Conservation (phyloP, 2,329 filamentous ascomycete species). For the Aspergillus sp. region DNA sequence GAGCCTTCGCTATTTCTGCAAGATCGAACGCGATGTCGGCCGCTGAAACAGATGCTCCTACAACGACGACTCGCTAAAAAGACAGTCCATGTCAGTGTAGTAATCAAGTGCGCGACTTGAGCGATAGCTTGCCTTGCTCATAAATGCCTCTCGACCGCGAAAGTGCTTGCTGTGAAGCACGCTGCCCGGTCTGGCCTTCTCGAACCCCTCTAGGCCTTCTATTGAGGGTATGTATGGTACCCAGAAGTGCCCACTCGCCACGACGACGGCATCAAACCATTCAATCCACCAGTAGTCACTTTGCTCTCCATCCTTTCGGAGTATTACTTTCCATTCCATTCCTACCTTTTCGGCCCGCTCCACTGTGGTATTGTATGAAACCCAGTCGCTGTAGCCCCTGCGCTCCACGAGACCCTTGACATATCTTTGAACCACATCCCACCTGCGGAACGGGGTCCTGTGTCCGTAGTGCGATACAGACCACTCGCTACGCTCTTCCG, state of each 20-base stretch:
- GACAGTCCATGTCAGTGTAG: not conserved
- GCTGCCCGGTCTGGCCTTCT: constrained; percentile 19
- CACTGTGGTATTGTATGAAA: constrained; percentile 45
- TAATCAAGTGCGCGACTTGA: not conserved
- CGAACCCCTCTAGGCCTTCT: constrained; percentile 23
- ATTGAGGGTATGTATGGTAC: constrained; percentile 42
- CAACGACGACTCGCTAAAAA: not conserved
- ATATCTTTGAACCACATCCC: not conserved
- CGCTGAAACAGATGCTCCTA: not conserved
- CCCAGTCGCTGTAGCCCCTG: constrained; percentile 38
- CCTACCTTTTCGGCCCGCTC: constrained; percentile 39
- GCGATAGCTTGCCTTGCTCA: not conserved
- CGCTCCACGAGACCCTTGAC: not conserved
- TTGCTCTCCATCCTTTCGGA: constrained; percentile 28
- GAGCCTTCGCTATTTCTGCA: not conserved
- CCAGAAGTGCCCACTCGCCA: constrained; percentile 42
- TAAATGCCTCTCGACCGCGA: not conserved
- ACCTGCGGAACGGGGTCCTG: constrained; percentile 28
- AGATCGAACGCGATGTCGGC: not conserved
- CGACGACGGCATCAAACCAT: constrained; percentile 46
- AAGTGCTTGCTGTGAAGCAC: not conserved
- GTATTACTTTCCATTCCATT: constrained; percentile 43
- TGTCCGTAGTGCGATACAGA: constrained; percentile 42
- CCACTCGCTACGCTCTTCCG: constrained; percentile 28
- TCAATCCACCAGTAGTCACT: constrained; percentile 53